Base-by-base conservation (phyloP, 192 early-diverging fungal species). In the Spizellomyces punctatus region DNA sequence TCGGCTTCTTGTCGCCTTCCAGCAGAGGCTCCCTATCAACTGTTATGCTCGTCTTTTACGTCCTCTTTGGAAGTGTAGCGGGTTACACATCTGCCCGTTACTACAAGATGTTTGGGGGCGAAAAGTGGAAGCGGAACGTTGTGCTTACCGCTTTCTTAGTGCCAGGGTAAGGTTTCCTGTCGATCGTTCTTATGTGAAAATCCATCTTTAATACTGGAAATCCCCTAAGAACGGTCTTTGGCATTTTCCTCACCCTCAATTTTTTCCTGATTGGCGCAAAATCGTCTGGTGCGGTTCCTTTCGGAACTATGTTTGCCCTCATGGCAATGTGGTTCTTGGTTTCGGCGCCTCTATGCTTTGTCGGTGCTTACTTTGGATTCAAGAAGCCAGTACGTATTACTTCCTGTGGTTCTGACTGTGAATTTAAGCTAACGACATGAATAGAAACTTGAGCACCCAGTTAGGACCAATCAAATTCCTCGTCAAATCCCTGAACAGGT, bases 71-170 rank as follows among this genome's bases (percentile, higher is more conserved):
- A 7, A 86, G 87, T 46, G 83, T 92, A 55, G 90, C 95, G n/a
- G 96, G 96, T 10, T 98, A 90, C 75, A 83, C 91, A 54, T 94
- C 95, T 6, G 92, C 95, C 4, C 86, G 95, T 55, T 60, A 91
- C 42, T 99, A 98, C 80, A 96, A 96, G 76, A 93, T 95, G 89
- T 92, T 93, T 78, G 92, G 91, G 9, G 96, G 96, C 19, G 90
- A 91, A 52, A 78, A 86, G n/a, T 94, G 94, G 89, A 93, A 90
- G 73, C 78, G 81, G 52, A 98, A 95, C 64, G 89, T 96, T 19
- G 67, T 93, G 41, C 74, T 94, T 8, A 93, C 92, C 6, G 90
- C 92, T 6, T 82, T 92, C 45, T 84, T 98, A 67, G 86, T 99
- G 48, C 96, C 92, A 22, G 82, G 82, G 87, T 92, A 83, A 85